These are phyloP conservation scores for Geotrichum australiense DNA, from an alignment of 1,139 yeast genomes.

Conservation along the genomic window DNA sequence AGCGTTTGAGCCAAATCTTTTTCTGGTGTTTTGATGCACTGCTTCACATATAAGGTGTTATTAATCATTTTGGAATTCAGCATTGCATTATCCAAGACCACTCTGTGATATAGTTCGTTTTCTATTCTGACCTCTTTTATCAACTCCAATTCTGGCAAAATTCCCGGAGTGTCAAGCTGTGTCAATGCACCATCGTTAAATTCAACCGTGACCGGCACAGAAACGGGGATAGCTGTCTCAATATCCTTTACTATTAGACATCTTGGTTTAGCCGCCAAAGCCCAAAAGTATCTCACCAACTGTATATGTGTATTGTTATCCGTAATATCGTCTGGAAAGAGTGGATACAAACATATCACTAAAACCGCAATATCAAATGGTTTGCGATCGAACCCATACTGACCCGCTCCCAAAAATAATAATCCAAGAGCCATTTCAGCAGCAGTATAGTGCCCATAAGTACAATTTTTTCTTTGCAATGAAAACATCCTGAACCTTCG, in stretches of 20 bases:
- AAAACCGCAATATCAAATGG: slow-evolving; percentile 68
- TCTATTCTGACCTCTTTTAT: no score
- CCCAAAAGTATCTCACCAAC: slow-evolving; percentile 90
- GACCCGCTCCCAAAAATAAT: slow-evolving; percentile 87
- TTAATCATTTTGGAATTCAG: no score
- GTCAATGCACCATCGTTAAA: slow-evolving; percentile 30
- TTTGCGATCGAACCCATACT: slow-evolving; percentile 64
- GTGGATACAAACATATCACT: slow-evolving; percentile 67
- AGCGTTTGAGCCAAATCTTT: slow-evolving; percentile 54
- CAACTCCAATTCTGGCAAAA: slow-evolving; percentile 54
- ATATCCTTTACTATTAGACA: slow-evolving; percentile 73
- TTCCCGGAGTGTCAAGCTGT: slow-evolving; percentile 49
- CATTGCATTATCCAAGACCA: no score
- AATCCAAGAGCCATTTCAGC: slow-evolving; percentile 81
- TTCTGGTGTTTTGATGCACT: no score
- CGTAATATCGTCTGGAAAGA: slow-evolving; percentile 45
- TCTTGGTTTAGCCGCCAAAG: slow-evolving; percentile 71
- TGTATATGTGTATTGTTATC: slow-evolving; percentile 60
- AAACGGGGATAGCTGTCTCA: slow-evolving; percentile 37
- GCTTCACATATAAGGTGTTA: no score
- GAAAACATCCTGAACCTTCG: slow-evolving; percentile 67
- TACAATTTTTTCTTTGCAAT: slow-evolving; percentile 45
- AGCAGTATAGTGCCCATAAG: slow-evolving; percentile 72
- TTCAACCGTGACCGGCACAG: slow-evolving; percentile 44
- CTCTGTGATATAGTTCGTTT: no score